Percentiles rank a stretch among this genome's conserved stretches.
phyloP scores from a whole-genome alignment of 1,284 basidiomycete species.

The Pholiota adiposa region DNA sequence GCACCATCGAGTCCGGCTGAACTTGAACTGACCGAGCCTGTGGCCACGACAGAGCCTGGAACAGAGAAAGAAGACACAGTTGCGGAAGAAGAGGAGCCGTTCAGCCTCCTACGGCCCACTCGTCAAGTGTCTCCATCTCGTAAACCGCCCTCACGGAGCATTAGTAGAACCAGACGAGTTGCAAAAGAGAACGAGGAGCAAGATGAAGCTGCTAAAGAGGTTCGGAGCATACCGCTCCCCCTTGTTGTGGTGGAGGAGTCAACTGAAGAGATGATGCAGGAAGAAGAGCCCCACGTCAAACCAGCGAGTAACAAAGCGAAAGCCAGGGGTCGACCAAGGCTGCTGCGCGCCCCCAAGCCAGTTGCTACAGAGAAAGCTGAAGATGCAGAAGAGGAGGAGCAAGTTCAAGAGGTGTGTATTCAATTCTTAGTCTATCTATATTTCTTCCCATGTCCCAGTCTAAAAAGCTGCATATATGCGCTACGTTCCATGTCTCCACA shows the following conservation, averaged over 20 bases:
- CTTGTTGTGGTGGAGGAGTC: constrained; percentile 13
- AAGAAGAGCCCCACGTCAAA: constrained; percentile 7
- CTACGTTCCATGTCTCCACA: not conserved
- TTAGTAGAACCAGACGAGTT: not conserved
- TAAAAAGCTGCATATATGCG: not conserved
- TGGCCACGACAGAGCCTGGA: not conserved
- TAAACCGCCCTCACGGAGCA: constrained; percentile 7
- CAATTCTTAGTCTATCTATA: not conserved
- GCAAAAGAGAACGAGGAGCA: constrained; percentile 6
- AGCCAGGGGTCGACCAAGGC: constrained; percentile 15
- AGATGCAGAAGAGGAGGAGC: constrained; percentile 2
- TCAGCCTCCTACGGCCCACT: constrained; percentile 32
- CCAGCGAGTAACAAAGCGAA: constrained; percentile 9
- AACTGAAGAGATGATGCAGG: constrained; percentile 1
- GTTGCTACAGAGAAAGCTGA: not conserved
- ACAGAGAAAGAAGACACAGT: constrained; percentile 17
- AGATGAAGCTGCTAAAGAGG: constrained; percentile 3
- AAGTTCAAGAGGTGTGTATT: constrained; percentile 9
- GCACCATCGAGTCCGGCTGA: not conserved
- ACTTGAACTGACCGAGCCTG: not conserved
- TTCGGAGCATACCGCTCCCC: constrained; percentile 9
- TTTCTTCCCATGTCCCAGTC: not conserved
- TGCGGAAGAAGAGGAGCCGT: constrained; percentile 23
- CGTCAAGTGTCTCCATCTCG: constrained; percentile 19
- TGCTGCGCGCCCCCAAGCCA: constrained; percentile 17